These are phyloP conservation scores for Potentilla sterilis DNA, from an alignment of 306 rosid species.

Conservation along the genomic window DNA sequence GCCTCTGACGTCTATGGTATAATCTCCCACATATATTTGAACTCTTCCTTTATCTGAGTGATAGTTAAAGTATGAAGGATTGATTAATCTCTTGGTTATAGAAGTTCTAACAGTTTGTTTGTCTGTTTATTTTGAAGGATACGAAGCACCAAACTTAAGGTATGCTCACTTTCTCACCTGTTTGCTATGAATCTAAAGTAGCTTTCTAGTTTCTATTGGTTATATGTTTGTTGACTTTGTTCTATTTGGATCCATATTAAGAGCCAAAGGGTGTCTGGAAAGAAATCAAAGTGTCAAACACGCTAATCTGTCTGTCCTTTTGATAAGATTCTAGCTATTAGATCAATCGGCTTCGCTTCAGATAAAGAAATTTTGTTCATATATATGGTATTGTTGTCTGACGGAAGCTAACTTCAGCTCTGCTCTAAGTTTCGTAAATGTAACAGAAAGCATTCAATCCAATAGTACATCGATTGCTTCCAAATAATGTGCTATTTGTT, in stretches of 20 bases:
- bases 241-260: background rate
- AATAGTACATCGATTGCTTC: background rate
- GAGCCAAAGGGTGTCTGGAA: constrained; percentile 3
- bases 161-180: background rate
- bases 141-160: constrained; percentile 34
- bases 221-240: background rate
- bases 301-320: background rate
- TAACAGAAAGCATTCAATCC: background rate
- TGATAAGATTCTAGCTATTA: background rate
- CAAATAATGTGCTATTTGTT: background rate
- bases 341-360: background rate
- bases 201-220: background rate
- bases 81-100: background rate
- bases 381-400: background rate
- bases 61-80: background rate
- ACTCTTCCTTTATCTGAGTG: background rate
- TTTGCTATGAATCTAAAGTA: background rate
- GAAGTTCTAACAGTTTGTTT: background rate
- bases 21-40: background rate
- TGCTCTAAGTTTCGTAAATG: background rate
- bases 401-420: background rate
- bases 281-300: background rate
- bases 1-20: constrained; percentile 52
- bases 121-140: constrained; percentile 17
- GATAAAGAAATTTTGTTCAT: background rate